Evolutionary conservation across 2,329 filamentous ascomycete species (phyloP).

Genomic region (Dissoconium aciculare): DNA sequence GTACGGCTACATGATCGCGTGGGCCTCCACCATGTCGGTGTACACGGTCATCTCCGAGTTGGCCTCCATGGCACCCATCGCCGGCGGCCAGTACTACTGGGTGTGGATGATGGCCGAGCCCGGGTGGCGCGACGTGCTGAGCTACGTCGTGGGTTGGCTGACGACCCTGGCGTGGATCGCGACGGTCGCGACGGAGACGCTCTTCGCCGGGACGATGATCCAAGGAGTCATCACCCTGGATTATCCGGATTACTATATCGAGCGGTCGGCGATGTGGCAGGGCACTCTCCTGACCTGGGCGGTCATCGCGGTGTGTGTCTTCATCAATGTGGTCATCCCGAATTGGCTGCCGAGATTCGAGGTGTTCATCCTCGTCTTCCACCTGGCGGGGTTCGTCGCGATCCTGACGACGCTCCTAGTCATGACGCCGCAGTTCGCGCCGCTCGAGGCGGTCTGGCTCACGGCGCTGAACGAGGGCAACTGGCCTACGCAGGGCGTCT

Average conservation of each 20-base stretch:
- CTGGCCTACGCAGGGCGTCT: slow-evolving; percentile 23
- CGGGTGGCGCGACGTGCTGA: slow-evolving; percentile 27
- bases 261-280: slow-evolving; percentile 22
- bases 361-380: slow-evolving; percentile 30
- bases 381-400: slow-evolving; percentile 40
- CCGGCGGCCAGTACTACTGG: slow-evolving; percentile 34
- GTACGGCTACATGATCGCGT: slow-evolving; percentile 39
- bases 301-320: slow-evolving; percentile 26
- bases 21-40: slow-evolving; percentile 34
- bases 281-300: slow-evolving; percentile 29
- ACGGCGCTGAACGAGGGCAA: slow-evolving; percentile 20
- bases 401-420: slow-evolving; percentile 33
- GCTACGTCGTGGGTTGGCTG: slow-evolving; percentile 32
- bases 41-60: slow-evolving; percentile 35
- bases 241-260: slow-evolving; percentile 22
- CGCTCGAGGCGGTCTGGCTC: slow-evolving; percentile 18
- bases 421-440: slow-evolving; percentile 16
- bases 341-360: slow-evolving; percentile 28
- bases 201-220: slow-evolving; percentile 29
- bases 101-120: slow-evolving; percentile 32
- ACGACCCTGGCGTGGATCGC: slow-evolving; percentile 31
- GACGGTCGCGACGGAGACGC: slow-evolving; percentile 29
- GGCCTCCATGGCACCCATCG: slow-evolving; percentile 34
- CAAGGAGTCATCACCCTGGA: slow-evolving; percentile 28
- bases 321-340: slow-evolving; percentile 36